These are phyloP conservation scores for Geosmithia flava DNA, from an alignment of 2,329 filamentous ascomycete species.

Conservation along the genomic window DNA sequence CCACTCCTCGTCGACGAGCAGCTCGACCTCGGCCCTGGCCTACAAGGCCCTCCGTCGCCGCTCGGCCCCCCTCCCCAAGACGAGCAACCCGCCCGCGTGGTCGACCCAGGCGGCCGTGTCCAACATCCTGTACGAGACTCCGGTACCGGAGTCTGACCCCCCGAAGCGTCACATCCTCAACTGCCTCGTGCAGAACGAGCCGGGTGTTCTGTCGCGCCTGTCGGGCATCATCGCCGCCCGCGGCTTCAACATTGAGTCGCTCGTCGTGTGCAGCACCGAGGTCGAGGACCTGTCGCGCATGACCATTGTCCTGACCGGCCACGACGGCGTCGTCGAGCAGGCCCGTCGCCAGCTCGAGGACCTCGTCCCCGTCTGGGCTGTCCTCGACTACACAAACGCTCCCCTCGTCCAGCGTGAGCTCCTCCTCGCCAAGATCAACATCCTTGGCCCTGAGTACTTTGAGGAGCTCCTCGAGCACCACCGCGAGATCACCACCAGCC, in stretches of 20 bases:
- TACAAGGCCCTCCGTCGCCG: slow-evolving; percentile 96
- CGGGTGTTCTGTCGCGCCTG: slow-evolving; percentile 89
- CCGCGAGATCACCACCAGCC: slow-evolving; percentile 61
- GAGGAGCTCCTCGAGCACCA: slow-evolving; percentile 94
- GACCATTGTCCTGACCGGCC: slow-evolving; percentile 94
- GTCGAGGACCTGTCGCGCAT: slow-evolving; percentile 94
- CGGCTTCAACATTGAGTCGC: slow-evolving; percentile 97
- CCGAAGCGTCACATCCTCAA: slow-evolving; percentile 95
- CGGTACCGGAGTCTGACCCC: slow-evolving; percentile 67
- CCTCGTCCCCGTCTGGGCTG: slow-evolving; percentile 94
- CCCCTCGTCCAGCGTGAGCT: slow-evolving; percentile 93
- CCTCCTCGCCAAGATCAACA: slow-evolving; percentile 90
- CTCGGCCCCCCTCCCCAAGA: slow-evolving; percentile 72
- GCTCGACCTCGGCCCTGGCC: slow-evolving; percentile 83
- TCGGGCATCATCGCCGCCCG: slow-evolving; percentile 92
- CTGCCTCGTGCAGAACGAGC: slow-evolving; percentile 97
- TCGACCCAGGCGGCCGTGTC: slow-evolving; percentile 92
- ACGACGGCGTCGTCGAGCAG: slow-evolving; percentile 96
- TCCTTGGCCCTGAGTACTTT: slow-evolving; percentile 94
- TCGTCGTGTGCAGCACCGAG: slow-evolving; percentile 96
- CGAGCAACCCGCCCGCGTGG: slow-evolving; percentile 62
- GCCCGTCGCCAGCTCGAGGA: slow-evolving; percentile 92
- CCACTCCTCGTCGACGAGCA: slow-evolving; percentile 35
- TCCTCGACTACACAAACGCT: slow-evolving; percentile 87
- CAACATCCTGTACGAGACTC: slow-evolving; percentile 98